Evolutionary conservation across 352 stramenopile species (phyloP), one percentile per base, ranked within the genome.

Genomic region (Phytophthora hibernalis): DNA sequence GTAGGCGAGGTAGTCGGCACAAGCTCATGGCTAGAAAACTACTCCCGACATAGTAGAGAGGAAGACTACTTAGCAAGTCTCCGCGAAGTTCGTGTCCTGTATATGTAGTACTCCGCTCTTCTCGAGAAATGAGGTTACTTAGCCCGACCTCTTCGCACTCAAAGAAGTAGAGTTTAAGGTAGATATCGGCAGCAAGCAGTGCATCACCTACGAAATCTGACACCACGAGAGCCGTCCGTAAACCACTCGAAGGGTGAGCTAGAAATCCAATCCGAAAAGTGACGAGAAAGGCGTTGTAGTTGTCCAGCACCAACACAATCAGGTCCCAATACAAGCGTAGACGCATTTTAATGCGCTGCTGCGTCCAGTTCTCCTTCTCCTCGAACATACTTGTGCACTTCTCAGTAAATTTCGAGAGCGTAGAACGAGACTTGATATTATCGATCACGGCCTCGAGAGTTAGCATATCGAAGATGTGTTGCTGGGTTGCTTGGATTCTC

Each of bases 81-180:
- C 66, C 54, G 13, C 69, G 76, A 8, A 93, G 30, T 6, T 70
- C 70, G 49, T 79, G 68, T 3, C 61, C 47, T 1, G 45, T 62
- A 35, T 93, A 93, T 7, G 74, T 74, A 16, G 42, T 53, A 31
- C 86, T 80, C 1, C 59, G 71, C 12, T 92, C 72, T 3, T 70
- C 61, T 26, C 79, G 65, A n/a, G 77, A 80, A n/a, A 85, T 28
- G 3, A 94, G 48, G 22, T 90, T 91, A 0, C 42, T 42, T 26
- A 90, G 58, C 0, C 83, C 82, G 15, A 63, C 67, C 0, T 63
- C 56, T 18, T 94, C 77, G 24, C 83, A 92, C 50, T 91, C 83
- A 12, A 94, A 92, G 61, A 90, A 92, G 43, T 89, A 91, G 3
- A 92, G 65, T 40, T 91, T 89, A 7, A 92, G 72, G 26, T 89